Conservation (phyloP, 129 eudicot species). For the Mikania micrantha region DNA sequence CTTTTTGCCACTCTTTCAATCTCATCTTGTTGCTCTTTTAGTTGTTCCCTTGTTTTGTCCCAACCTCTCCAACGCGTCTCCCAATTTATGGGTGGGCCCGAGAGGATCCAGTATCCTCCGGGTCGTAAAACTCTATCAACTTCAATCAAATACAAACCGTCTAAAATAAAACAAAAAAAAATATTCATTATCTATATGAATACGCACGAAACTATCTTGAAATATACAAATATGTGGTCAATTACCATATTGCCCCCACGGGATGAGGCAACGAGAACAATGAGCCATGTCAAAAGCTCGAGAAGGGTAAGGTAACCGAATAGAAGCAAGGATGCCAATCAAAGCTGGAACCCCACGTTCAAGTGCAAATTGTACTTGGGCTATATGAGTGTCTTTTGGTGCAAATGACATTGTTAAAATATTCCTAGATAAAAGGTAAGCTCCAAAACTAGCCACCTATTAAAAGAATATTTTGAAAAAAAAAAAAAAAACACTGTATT, state of each 20-base stretch:
- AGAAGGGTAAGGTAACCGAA: slow-evolving; percentile 79
- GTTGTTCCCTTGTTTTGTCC: slow-evolving; percentile 52
- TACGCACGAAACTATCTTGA: not conserved
- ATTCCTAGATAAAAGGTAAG: slow-evolving; percentile 71
- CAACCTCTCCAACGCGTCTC: slow-evolving; percentile 78
- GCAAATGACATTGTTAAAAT: slow-evolving; percentile 86
- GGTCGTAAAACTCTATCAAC: slow-evolving; percentile 84
- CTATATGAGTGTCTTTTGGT: slow-evolving; percentile 90
- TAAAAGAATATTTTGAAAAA: not conserved
- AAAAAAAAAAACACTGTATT: no score
- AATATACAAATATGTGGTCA: not conserved
- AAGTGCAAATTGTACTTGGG: slow-evolving; percentile 94
- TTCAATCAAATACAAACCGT: slow-evolving; percentile 76
- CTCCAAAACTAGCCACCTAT: slow-evolving; percentile 96
- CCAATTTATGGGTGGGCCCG: slow-evolving; percentile 98
- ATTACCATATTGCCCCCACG: slow-evolving; percentile 83
- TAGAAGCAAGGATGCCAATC: slow-evolving; percentile 68
- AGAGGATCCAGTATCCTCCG: slow-evolving; percentile 90
- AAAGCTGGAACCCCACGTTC: slow-evolving; percentile 93
- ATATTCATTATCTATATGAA: not conserved
- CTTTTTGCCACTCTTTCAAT: slow-evolving; percentile 70
- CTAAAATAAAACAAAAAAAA: slow-evolving; percentile 21
- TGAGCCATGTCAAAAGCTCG: slow-evolving; percentile 94
- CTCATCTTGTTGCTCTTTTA: slow-evolving; percentile 50
- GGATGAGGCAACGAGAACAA: slow-evolving; percentile 96